Percentiles rank a stretch among this genome's conserved stretches.
Evolutionary conservation across 176 grass and related monocot species (phyloP).

Genomic region (Eragrostis curvula): DNA sequence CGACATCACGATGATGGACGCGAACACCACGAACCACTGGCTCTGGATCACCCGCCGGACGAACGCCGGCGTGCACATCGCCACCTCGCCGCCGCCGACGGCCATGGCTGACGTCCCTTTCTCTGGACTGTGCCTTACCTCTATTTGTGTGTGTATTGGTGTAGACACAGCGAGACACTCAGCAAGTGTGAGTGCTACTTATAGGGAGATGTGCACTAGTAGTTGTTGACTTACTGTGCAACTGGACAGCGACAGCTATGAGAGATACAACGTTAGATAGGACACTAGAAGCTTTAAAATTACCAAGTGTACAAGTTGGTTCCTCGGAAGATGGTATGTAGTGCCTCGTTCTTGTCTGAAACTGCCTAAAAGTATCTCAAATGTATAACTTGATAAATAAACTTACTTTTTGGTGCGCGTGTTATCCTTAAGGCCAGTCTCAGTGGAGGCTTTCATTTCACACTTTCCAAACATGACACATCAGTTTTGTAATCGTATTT

Average conservation of each 20-base stretch:
- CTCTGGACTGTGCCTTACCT: neutral
- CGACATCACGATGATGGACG: constrained; percentile 28
- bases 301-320: constrained; percentile 7
- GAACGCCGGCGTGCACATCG: constrained; percentile 29
- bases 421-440: too few relatives aligned
- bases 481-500: too few relatives aligned
- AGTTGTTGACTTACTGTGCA: constrained; percentile 5
- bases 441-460: too few relatives aligned
- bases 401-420: neutral
- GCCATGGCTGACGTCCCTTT: neutral
- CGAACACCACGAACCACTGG: constrained; percentile 39
- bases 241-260: neutral
- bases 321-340: neutral
- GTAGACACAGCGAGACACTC: neutral
- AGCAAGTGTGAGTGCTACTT: neutral
- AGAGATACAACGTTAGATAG: too few relatives aligned
- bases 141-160: neutral
- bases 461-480: too few relatives aligned
- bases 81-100: constrained; percentile 5
- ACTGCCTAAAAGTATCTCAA: neutral
- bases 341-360: neutral
- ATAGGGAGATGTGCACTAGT: neutral
- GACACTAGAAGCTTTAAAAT: neutral
- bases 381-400: neutral
- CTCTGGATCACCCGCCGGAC: constrained; percentile 1